phyloP scores from a whole-genome alignment of 148 eudicot species.

The Heliamphora exappendiculata region DNA sequence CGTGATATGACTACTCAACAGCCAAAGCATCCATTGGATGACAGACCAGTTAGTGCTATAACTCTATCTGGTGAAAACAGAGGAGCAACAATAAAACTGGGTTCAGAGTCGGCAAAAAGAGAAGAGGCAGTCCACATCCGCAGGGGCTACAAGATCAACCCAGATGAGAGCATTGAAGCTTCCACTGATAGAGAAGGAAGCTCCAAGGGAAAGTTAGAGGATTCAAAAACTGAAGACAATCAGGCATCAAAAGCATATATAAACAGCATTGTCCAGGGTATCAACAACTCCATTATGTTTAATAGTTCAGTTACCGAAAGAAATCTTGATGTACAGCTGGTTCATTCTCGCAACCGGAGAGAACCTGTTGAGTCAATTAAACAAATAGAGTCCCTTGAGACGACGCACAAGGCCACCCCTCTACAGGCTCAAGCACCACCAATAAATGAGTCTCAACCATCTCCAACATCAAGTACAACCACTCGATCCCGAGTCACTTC shows the following conservation, averaged over 20 bases:
- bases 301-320: conserved; percentile 39
- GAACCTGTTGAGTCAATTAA: conserved; percentile 21
- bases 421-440: conserved; percentile 6
- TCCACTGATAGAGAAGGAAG: conserved; percentile 43
- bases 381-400: conserved; percentile 15
- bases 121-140: conserved; percentile 48
- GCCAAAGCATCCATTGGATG: conserved; percentile 28
- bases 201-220: conserved; percentile 21
- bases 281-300: conserved; percentile 69
- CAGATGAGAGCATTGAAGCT: conserved; percentile 29
- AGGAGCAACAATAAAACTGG: conserved; percentile 68
- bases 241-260: conserved; percentile 34
- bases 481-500: neutral
- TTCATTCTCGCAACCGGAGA: conserved; percentile 13
- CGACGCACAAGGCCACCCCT: too few species aligned
- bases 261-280: conserved; percentile 65
- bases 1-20: conserved; percentile 29
- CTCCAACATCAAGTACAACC: conserved; percentile 8
- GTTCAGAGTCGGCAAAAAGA: conserved; percentile 29
- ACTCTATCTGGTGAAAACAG: conserved; percentile 76
- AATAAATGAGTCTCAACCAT: neutral
- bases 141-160: conserved; percentile 54
- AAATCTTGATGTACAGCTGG: conserved; percentile 60
- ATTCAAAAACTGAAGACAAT: conserved; percentile 25
- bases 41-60: conserved; percentile 37